These are phyloP conservation scores for Kluyveromyces marxianus DNA, from an alignment of 1,139 yeast species.

Conservation along the genomic window DNA sequence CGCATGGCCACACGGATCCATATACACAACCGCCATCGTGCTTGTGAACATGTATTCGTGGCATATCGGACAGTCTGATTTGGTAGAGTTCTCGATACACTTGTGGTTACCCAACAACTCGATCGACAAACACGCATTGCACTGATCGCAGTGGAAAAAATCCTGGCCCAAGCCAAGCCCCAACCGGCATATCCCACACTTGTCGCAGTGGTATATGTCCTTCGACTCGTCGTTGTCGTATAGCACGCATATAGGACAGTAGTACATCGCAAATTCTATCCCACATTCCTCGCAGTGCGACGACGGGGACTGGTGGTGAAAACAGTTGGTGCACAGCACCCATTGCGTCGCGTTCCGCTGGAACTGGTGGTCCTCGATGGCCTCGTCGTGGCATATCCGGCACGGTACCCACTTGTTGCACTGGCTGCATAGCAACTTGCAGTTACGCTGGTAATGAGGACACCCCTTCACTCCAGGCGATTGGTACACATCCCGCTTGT, in stretches of 20 bases:
- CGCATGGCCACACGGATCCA: slow-evolving; percentile 86
- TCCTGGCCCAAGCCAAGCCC: slow-evolving; percentile 86
- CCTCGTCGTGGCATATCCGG: slow-evolving; percentile 77
- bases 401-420: slow-evolving; percentile 76
- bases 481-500: slow-evolving; percentile 45
- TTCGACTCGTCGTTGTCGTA: slow-evolving; percentile 78
- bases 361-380: slow-evolving; percentile 47
- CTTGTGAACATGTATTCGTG: slow-evolving; percentile 86
- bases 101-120: slow-evolving; percentile 70
- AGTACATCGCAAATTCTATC: slow-evolving; percentile 62
- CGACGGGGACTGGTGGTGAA: slow-evolving; percentile 66
- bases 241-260: slow-evolving; percentile 67
- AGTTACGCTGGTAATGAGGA: slow-evolving; percentile 72
- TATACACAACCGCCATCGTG: slow-evolving; percentile 77
- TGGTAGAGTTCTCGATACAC: slow-evolving; percentile 82
- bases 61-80: slow-evolving; percentile 89
- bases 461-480: slow-evolving; percentile 59
- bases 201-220: slow-evolving; percentile 84
- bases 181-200: slow-evolving; percentile 86
- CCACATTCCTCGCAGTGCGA: slow-evolving; percentile 58
- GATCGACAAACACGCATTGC: slow-evolving; percentile 82
- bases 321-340: slow-evolving; percentile 76
- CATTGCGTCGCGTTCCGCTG: slow-evolving; percentile 57
- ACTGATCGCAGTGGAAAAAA: slow-evolving; percentile 84
- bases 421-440: slow-evolving; percentile 73